Base-by-base conservation (phyloP, 2,329 filamentous ascomycete species). In the Camptophora hylomeconis region DNA sequence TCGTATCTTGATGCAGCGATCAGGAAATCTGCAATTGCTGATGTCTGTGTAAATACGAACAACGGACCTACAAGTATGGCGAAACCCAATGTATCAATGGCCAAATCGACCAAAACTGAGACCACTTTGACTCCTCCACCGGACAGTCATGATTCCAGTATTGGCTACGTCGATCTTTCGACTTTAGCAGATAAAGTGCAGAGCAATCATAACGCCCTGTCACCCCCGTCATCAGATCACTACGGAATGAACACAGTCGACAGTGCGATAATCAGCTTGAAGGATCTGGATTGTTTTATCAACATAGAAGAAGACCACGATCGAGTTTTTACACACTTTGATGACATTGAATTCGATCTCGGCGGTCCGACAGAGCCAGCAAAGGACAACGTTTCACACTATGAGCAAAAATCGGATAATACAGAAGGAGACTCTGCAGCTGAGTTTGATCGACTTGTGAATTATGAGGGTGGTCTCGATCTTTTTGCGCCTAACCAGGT, bases 1-100 rank as follows among this genome's bases (percentile, higher is more conserved):
- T 81, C 81, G 2, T 94, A 94, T 60, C 66, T 94, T n/a, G 82
- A 92, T 50, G 83, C 84, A 1, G 83, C 84, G 1, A 79, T 93
- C 38, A 75, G 80, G 38, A 92, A 92, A 58, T n/a, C n/a, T n/a
- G n/a, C n/a, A n/a, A n/a, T n/a, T n/a, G 82, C 82, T 6, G 75
- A 80, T 32, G 84, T 89, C 38, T 74, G 67, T 3, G 56, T 65
- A 57, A n/a, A n/a, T n/a, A n/a, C n/a, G n/a, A n/a, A n/a, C n/a
- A 45, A 54, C 6, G 46, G 34, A 35, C 51, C 43, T 17, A 46
- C 40, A 30, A 23, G 29, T 10, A 34, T 20, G 24, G 28, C 17
- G 31, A 37, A 24, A n/a, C 35, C 20, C 28, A 30, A 30, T 25
- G 19, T 26, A 39, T 29, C 32, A 26, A 34, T 20, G 30, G 37